Percentiles rank a stretch among this genome's conserved stretches.
Conservation (phyloP, 176 grass and related monocot genomes). For the Cenchrus purpureus region DNA sequence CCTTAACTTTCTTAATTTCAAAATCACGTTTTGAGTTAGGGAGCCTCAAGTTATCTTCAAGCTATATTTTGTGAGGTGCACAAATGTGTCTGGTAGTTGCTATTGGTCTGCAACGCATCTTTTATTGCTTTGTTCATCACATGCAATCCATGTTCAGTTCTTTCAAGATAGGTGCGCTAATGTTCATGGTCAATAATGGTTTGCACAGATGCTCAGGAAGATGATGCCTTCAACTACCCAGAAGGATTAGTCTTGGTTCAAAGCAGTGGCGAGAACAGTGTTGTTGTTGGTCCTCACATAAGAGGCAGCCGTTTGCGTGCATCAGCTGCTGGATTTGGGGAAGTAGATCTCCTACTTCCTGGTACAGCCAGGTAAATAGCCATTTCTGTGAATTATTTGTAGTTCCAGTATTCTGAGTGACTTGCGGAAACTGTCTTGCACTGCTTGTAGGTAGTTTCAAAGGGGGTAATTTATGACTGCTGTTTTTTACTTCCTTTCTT, state of each 20-base stretch:
- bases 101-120: neutral
- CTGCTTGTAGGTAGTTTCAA: neutral
- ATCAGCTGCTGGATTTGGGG: conserved; percentile 89
- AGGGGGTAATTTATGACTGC: neutral
- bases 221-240: conserved; percentile 73
- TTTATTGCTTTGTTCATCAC: neutral
- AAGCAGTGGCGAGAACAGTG: conserved; percentile 76
- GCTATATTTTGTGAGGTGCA: neutral
- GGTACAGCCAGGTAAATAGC: conserved; percentile 79
- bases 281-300: conserved; percentile 90
- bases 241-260: conserved; percentile 86
- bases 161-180: neutral
- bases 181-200: conserved; percentile 18
- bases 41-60: conserved; percentile 7
- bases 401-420: neutral
- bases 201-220: conserved; percentile 79
- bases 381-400: neutral
- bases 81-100: conserved; percentile 1
- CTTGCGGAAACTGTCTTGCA: neutral
- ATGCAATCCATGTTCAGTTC: neutral
- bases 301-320: conserved; percentile 84
- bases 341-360: conserved; percentile 98
- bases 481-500: neutral
- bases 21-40: neutral
- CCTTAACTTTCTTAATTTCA: neutral